Percentiles rank a stretch among this genome's conserved stretches.
phyloP scores from a whole-genome alignment of 2,329 filamentous ascomycete species.

The Claviceps monticola region DNA sequence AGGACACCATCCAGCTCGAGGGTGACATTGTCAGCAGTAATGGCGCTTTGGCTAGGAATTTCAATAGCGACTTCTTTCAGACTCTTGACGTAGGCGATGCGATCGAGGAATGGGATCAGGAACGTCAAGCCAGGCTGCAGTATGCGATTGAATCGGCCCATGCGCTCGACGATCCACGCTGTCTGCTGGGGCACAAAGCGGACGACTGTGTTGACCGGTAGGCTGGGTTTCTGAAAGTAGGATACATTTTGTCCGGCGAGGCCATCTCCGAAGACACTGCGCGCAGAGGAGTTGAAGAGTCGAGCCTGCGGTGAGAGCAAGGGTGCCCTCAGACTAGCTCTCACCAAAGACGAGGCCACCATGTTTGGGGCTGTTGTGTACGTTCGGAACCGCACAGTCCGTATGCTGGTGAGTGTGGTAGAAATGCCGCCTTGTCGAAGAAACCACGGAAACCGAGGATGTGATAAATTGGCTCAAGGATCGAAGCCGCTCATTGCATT shows the following conservation, averaged over 20 bases:
- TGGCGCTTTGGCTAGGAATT: slow-evolving; percentile 94
- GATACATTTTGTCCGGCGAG: slow-evolving; percentile 35
- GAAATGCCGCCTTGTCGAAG: not conserved
- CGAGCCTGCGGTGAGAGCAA: slow-evolving; percentile 9
- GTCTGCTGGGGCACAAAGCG: slow-evolving; percentile 99
- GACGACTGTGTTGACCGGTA: slow-evolving; percentile 88
- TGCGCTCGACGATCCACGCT: slow-evolving; percentile 98
- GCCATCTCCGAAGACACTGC: slow-evolving; percentile 19
- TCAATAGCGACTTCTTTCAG: slow-evolving; percentile 93
- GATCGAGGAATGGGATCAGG: slow-evolving; percentile 79
- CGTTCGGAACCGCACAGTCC: slow-evolving; percentile 6
- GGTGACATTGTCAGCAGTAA: slow-evolving; percentile 96
- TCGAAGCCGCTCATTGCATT: too few relatives aligned
- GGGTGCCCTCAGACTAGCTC: slow-evolving; percentile 6
- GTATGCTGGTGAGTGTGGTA: not conserved
- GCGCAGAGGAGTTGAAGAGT: slow-evolving; percentile 18
- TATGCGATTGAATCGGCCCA: slow-evolving; percentile 94
- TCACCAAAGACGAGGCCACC: slow-evolving; percentile 4
- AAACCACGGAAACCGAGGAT: not conserved
- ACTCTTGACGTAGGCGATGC: slow-evolving; percentile 95
- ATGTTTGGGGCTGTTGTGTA: slow-evolving; percentile 5
- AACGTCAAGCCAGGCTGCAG: slow-evolving; percentile 83
- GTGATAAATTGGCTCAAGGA: too few relatives aligned
- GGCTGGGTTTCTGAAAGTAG: slow-evolving; percentile 63
- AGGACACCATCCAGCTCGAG: slow-evolving; percentile 90